These are phyloP conservation scores for Fusarium sulawesiense DNA, from an alignment of 2,329 filamentous ascomycete genomes.

Conservation along the genomic window DNA sequence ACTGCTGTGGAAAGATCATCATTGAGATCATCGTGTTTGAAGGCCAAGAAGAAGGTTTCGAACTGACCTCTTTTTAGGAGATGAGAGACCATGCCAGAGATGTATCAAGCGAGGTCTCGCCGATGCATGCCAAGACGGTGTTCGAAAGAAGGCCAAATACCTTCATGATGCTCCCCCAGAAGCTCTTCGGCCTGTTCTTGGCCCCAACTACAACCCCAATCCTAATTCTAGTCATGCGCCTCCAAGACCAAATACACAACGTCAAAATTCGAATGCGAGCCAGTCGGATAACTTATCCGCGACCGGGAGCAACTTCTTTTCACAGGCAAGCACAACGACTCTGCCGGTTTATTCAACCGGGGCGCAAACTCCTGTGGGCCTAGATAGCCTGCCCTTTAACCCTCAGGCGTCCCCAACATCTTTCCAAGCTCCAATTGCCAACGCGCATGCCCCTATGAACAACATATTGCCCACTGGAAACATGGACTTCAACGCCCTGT, in stretches of 20 bases:
- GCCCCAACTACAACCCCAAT: conserved; percentile 74
- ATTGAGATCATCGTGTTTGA: conserved; percentile 12
- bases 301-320: conserved; percentile 60
- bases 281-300: conserved; percentile 60
- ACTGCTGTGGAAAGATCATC: background rate
- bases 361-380: conserved; percentile 57
- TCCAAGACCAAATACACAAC: conserved; percentile 58
- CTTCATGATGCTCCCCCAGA: conserved; percentile 95
- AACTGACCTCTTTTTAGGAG: conserved; percentile 68
- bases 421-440: conserved; percentile 68
- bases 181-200: conserved; percentile 86
- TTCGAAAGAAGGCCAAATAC: conserved; percentile 99
- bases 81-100: conserved; percentile 91
- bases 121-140: conserved; percentile 93
- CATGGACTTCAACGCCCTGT: conserved; percentile 71
- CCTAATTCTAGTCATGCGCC: conserved; percentile 59
- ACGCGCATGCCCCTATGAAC: conserved; percentile 60
- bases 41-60: conserved; percentile 7
- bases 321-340: conserved; percentile 57
- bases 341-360: conserved; percentile 64
- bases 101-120: conserved; percentile 94
- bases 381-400: conserved; percentile 67
- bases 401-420: conserved; percentile 78
- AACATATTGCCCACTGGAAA: conserved; percentile 63
- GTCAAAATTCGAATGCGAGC: conserved; percentile 61